Evolutionary conservation across 108 stramenopile genomes (phyloP).

Genomic region (Nitzschia inconspicua): DNA sequence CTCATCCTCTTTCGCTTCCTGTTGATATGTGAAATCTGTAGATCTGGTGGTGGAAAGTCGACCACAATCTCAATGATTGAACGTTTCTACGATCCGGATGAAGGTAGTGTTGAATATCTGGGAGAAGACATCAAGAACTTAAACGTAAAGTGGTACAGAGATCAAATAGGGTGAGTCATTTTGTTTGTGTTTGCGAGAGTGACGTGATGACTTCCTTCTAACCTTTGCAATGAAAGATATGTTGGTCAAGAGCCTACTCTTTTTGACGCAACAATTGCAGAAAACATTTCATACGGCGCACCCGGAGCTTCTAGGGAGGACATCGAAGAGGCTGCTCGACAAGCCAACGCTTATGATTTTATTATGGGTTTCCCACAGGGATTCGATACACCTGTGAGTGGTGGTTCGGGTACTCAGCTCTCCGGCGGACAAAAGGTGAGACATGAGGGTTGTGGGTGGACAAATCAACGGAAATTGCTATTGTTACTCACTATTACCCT

Average conservation of each 20-base stretch:
- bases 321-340: conserved; percentile 77
- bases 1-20: background rate
- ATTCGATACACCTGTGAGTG: conserved; percentile 54
- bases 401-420: conserved; percentile 45
- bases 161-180: conserved; percentile 88
- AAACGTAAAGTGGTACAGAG: conserved; percentile 76
- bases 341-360: conserved; percentile 90
- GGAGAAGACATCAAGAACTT: conserved; percentile 75
- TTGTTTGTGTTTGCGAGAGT: too few relatives aligned
- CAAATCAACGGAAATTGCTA: background rate
- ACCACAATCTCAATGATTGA: conserved; percentile 86
- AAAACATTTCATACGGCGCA: conserved; percentile 87
- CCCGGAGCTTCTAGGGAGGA: conserved; percentile 48
- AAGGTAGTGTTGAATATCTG: conserved; percentile 74
- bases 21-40: conserved; percentile 2
- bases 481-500: background rate
- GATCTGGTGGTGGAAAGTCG: conserved; percentile 80
- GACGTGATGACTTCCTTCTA: too few relatives aligned
- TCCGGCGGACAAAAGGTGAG: conserved; percentile 59
- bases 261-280: conserved; percentile 81
- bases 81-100: conserved; percentile 89
- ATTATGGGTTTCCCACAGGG: conserved; percentile 62
- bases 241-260: conserved; percentile 94
- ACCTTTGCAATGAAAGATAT: too few relatives aligned
- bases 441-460: too few relatives aligned